phyloP scores from a whole-genome alignment of 495 filamentous ascomycete species.

The Penicillium argentinense region DNA sequence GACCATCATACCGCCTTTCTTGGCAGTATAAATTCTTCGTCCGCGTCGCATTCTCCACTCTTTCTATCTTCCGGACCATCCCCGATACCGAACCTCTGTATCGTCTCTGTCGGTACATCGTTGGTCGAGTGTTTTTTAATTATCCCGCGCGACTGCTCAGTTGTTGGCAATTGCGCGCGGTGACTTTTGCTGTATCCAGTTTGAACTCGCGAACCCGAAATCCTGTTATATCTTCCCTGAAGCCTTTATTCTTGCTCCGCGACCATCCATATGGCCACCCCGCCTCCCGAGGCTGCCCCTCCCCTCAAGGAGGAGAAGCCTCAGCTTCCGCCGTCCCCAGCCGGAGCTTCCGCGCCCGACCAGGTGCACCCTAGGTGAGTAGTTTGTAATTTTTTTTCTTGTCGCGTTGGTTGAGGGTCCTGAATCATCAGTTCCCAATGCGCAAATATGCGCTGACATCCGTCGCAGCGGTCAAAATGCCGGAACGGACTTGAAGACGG shows the following conservation, averaged over 20 bases:
- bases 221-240: conserved; percentile 5
- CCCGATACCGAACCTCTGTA: not conserved
- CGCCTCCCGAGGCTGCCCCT: conserved; percentile 46
- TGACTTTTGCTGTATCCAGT: conserved; percentile 22
- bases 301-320: conserved; percentile 47
- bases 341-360: conserved; percentile 35
- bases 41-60: conserved; percentile 51
- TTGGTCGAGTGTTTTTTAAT: conserved; percentile 6
- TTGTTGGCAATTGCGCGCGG: conserved; percentile 15
- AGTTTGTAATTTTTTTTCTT: too few species aligned
- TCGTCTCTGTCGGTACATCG: too few species aligned
- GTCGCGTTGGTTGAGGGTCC: too few species aligned
- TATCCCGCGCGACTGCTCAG: conserved; percentile 9
- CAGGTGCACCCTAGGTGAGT: conserved; percentile 33
- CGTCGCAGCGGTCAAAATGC: conserved; percentile 16
- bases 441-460: conserved; percentile 17
- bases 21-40: conserved; percentile 47
- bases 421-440: too few species aligned
- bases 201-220: conserved; percentile 9
- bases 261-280: conserved; percentile 44
- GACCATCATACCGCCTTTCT: conserved; percentile 37
- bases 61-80: conserved; percentile 27
- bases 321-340: conserved; percentile 44
- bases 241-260: conserved; percentile 23
- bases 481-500: conserved; percentile 22